Evolutionary conservation across 257 asterid species (phyloP).

Genomic region (Nicotiana noctiflora): DNA sequence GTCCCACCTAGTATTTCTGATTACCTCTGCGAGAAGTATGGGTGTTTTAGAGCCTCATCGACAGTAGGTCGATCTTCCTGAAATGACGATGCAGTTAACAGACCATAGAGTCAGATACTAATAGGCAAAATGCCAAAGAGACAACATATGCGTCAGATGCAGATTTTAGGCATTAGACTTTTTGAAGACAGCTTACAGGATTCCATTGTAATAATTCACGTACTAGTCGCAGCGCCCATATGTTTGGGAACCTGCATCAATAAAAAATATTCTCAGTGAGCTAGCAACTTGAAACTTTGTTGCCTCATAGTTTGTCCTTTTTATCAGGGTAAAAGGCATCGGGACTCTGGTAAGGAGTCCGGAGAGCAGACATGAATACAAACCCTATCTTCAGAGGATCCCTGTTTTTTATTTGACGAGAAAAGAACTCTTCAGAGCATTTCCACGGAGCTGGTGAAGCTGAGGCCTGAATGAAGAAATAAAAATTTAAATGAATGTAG

Average conservation of each 20-base stretch:
- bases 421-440: conserved; percentile 92
- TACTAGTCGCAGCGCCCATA: conserved; percentile 73
- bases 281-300: neutral
- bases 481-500: neutral
- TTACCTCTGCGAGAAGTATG: conserved; percentile 47
- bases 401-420: conserved; percentile 61
- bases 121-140: neutral
- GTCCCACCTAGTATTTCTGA: neutral
- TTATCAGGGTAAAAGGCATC: neutral
- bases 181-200: conserved; percentile 60
- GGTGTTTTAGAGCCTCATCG: conserved; percentile 87
- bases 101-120: neutral
- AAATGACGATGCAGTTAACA: neutral
- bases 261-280: neutral
- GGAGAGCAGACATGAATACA: conserved; percentile 21
- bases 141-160: neutral
- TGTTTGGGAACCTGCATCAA: conserved; percentile 66
- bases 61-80: conserved; percentile 84
- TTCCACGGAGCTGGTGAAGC: conserved; percentile 92
- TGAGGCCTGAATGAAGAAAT: conserved; percentile 43
- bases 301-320: neutral
- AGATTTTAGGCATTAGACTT: neutral
- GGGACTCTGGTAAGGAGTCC: neutral
- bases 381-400: conserved; percentile 95
- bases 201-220: conserved; percentile 84